These are phyloP conservation scores for Ophiobolus disseminans DNA, from an alignment of 2,329 filamentous ascomycete genomes.

Conservation along the genomic window DNA sequence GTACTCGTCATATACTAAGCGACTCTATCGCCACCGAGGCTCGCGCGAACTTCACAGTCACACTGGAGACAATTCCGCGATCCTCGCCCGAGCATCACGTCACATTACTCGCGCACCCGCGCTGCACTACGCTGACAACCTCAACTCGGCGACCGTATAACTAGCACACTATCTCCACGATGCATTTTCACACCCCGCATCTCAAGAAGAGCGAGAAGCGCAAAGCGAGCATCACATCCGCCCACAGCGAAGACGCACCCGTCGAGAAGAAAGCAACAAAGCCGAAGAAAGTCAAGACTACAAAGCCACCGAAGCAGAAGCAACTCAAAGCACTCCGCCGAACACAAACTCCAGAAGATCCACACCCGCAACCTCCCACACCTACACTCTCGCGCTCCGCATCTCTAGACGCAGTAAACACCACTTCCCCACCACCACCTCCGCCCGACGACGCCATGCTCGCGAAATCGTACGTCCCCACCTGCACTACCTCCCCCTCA, in stretches of 20 bases:
- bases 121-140: background rate
- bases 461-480: background rate
- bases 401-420: background rate
- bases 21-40: background rate
- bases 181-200: background rate
- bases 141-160: background rate
- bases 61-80: background rate
- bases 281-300: background rate
- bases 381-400: background rate
- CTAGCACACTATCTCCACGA: background rate
- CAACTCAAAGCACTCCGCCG: background rate
- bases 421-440: background rate
- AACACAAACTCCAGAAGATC: background rate
- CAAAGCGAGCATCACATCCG: slow-evolving; percentile 2
- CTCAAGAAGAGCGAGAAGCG: slow-evolving; percentile 1
- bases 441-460: background rate
- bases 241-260: background rate
- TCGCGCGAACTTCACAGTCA: background rate
- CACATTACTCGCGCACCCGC: no score
- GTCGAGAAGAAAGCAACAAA: background rate
- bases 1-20: slow-evolving; percentile 3
- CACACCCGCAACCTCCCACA: background rate
- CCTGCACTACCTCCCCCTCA: background rate
- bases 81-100: background rate
- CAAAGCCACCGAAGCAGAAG: background rate